phyloP scores from a whole-genome alignment of 2,329 filamentous ascomycete species.

The Diplodia sapinea region DNA sequence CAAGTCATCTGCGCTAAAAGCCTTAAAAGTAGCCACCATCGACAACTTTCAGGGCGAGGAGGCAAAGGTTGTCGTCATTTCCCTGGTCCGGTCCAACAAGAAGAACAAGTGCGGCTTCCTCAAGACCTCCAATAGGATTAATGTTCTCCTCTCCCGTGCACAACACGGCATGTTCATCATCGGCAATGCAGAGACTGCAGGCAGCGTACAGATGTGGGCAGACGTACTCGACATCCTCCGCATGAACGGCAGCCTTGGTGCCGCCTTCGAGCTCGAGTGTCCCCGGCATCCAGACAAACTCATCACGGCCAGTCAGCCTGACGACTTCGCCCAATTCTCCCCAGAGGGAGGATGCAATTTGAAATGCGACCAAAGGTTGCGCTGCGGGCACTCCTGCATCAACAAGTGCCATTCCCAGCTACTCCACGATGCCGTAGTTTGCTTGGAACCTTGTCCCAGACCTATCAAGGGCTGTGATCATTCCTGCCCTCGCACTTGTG shows the following conservation, averaged over 20 bases:
- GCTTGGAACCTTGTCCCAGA: constrained; percentile 39
- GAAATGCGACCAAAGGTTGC: constrained; percentile 37
- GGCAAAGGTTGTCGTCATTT: constrained; percentile 71
- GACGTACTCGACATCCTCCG: constrained; percentile 62
- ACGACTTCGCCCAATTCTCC: constrained; percentile 40
- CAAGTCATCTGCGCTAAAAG: constrained; percentile 15
- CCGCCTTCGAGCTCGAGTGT: constrained; percentile 38
- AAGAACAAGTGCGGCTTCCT: constrained; percentile 68
- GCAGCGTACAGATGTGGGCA: constrained; percentile 67
- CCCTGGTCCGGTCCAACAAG: constrained; percentile 72
- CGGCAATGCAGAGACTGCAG: constrained; percentile 67
- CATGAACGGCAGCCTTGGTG: constrained; percentile 35
- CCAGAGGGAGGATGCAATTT: constrained; percentile 44
- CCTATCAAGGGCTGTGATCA: constrained; percentile 40
- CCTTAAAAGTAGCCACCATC: constrained; percentile 62
- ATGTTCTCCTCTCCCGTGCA: constrained; percentile 70
- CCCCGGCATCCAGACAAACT: constrained; percentile 39
- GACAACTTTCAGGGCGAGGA: constrained; percentile 83
- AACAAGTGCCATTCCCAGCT: constrained; percentile 41
- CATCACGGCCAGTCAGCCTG: constrained; percentile 38
- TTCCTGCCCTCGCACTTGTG: constrained; percentile 39
- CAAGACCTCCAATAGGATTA: constrained; percentile 69
- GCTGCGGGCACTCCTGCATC: constrained; percentile 42
- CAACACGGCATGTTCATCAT: constrained; percentile 76
- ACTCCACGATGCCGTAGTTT: constrained; percentile 41